Conservation (phyloP, 208 protist genomes). For the Leishmania major region DNA sequence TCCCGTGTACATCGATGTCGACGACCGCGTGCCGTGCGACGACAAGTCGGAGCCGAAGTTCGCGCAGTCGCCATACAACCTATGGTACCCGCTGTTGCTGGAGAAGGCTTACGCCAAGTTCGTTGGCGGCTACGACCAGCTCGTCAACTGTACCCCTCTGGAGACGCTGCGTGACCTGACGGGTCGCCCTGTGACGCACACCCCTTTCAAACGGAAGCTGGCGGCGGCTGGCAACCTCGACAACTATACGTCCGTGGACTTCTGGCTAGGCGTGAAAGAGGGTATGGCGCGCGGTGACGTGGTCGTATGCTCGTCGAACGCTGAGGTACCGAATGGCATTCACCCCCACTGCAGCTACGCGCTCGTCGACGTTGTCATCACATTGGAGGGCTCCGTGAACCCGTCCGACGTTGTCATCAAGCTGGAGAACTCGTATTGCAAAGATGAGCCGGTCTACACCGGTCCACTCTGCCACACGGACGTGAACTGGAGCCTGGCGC, state of each 20-base stretch:
- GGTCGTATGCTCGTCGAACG: conserved; percentile 75
- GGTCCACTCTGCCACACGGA: conserved; percentile 64
- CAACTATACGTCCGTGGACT: conserved; percentile 58
- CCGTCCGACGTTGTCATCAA: conserved; percentile 69
- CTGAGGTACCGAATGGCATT: conserved; percentile 57
- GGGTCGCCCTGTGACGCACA: conserved; percentile 79
- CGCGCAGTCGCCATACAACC: conserved; percentile 45
- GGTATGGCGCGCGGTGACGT: conserved; percentile 73
- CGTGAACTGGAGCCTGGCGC: conserved; percentile 60
- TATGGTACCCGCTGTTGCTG: conserved; percentile 84
- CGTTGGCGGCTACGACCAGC: conserved; percentile 78
- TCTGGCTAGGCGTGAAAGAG: conserved; percentile 71
- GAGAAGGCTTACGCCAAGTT: conserved; percentile 95
- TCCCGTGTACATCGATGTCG: conserved; percentile 78
- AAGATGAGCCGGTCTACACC: conserved; percentile 51
- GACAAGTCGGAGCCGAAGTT: conserved; percentile 59
- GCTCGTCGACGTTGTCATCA: conserved; percentile 71
- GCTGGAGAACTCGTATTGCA: conserved; percentile 69
- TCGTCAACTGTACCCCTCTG: conserved; percentile 85
- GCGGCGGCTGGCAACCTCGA: conserved; percentile 71
- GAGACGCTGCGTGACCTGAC: conserved; percentile 90
- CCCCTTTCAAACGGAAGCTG: conserved; percentile 71
- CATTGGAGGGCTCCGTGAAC: conserved; percentile 46
- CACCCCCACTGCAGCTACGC: conserved; percentile 85
- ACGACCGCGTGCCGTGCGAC: conserved; percentile 82